Conservation (phyloP, 768 basidiomycete species). For the Tubosaeta brunneosetosa region DNA sequence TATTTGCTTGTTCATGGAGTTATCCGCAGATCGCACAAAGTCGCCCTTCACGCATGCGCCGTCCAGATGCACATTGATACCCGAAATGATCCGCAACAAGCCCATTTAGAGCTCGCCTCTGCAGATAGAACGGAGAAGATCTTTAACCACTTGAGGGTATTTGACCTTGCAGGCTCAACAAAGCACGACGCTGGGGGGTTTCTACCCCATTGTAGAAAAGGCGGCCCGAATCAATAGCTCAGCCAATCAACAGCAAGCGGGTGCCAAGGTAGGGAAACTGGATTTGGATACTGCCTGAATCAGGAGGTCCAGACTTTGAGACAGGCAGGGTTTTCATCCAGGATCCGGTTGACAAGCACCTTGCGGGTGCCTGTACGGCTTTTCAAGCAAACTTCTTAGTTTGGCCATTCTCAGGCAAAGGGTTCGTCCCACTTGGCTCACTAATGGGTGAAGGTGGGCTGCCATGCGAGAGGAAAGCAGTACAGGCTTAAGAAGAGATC, state of each 20-base stretch:
- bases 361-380: conserved; percentile 3
- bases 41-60: conserved; percentile 14
- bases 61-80: conserved; percentile 6
- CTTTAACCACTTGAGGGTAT: conserved; percentile 13
- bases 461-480: conserved; percentile 4
- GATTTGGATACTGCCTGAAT: conserved; percentile 12
- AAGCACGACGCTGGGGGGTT: conserved; percentile 18
- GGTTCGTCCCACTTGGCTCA: conserved; percentile 3
- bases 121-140: conserved; percentile 25
- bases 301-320: conserved; percentile 10
- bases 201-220: conserved; percentile 8
- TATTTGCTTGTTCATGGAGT: background rate
- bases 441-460: background rate
- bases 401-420: conserved; percentile 13
- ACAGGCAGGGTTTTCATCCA: conserved; percentile 15
- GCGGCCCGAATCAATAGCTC: conserved; percentile 12
- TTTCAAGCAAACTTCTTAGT: background rate
- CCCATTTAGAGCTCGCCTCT: conserved; percentile 15
- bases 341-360: conserved; percentile 14
- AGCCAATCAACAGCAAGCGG: background rate
- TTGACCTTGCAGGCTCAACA: conserved; percentile 9
- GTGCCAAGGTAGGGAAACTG: conserved; percentile 1
- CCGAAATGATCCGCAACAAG: conserved; percentile 26
- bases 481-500: background rate
- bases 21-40: conserved; percentile 13